phyloP scores from a whole-genome alignment of 371 early-diverging fungal species.

The Zychaea mexicana region DNA sequence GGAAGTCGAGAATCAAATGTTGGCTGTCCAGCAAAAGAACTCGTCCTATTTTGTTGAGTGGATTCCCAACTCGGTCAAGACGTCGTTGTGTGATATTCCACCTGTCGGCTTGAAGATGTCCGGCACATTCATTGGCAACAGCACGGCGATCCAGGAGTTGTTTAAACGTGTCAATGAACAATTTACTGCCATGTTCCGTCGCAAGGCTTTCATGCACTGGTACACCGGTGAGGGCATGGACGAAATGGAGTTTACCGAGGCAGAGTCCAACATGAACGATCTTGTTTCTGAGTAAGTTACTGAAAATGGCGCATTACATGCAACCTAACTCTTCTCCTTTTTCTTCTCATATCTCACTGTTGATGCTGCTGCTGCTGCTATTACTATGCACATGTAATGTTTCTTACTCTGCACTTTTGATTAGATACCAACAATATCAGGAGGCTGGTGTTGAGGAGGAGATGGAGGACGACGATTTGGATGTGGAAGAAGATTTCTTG shows the following conservation, averaged over 20 bases:
- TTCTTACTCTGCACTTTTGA: too few relatives aligned
- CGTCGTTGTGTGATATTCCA: constrained; percentile 97
- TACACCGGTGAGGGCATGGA: constrained; percentile 98
- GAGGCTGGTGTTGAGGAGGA: too few relatives aligned
- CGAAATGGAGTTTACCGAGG: constrained; percentile 95
- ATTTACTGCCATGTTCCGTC: constrained; percentile 92
- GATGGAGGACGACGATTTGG: too few relatives aligned
- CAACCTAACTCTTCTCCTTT: too few relatives aligned
- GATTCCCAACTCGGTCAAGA: constrained; percentile 99
- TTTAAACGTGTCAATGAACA: constrained; percentile 92
- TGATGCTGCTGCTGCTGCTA: too few relatives aligned
- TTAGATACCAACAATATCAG: too few relatives aligned
- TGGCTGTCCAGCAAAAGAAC: constrained; percentile 93
- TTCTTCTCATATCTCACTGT: too few relatives aligned
- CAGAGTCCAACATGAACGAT: constrained; percentile 95
- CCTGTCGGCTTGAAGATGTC: constrained; percentile 97
- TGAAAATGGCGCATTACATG: neutral
- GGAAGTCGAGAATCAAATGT: constrained; percentile 99
- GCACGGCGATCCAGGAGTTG: constrained; percentile 97
- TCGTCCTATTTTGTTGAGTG: constrained; percentile 98
- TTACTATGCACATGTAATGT: too few relatives aligned
- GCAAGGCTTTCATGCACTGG: constrained; percentile 98
- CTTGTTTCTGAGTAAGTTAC: constrained; percentile 88
- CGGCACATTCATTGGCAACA: constrained; percentile 98
- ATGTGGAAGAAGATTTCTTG: too few relatives aligned